These are phyloP conservation scores for Jackrogersella minutella DNA, from an alignment of 495 filamentous ascomycete species.

Conservation along the genomic window DNA sequence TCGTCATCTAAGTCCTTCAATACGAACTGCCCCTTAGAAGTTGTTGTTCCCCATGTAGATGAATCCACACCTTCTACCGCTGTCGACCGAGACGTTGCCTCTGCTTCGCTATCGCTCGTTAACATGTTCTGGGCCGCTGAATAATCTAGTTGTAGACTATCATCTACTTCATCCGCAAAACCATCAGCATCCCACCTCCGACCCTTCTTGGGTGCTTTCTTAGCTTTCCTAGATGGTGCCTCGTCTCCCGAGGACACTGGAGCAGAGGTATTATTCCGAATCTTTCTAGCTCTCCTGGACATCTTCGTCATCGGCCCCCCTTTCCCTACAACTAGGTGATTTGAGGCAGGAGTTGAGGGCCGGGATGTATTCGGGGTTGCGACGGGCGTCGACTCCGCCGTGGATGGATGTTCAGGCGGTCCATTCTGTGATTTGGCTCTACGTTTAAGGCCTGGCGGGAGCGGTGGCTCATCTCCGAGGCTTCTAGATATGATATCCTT, in stretches of 20 bases:
- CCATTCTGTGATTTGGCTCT: slow-evolving; percentile 39
- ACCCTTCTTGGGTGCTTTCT: slow-evolving; percentile 76
- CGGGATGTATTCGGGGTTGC: slow-evolving; percentile 81
- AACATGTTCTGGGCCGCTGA: slow-evolving; percentile 63
- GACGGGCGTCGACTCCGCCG: slow-evolving; percentile 68
- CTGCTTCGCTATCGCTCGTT: slow-evolving; percentile 63
- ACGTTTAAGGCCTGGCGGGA: slow-evolving; percentile 50
- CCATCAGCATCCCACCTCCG: slow-evolving; percentile 93
- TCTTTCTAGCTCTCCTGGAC: slow-evolving; percentile 84
- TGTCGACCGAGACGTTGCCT: slow-evolving; percentile 51
- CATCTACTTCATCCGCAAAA: slow-evolving; percentile 84
- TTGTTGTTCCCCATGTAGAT: slow-evolving; percentile 82
- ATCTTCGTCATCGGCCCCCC: slow-evolving; percentile 73
- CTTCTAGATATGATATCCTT: slow-evolving; percentile 49
- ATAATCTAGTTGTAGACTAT: slow-evolving; percentile 79
- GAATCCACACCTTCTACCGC: slow-evolving; percentile 77
- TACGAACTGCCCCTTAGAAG: slow-evolving; percentile 89
- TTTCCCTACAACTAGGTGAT: slow-evolving; percentile 72
- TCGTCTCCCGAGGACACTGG: slow-evolving; percentile 88
- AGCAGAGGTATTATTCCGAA: slow-evolving; percentile 65
- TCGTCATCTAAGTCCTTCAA: slow-evolving; percentile 92
- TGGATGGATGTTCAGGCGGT: slow-evolving; percentile 55
- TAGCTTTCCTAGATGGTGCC: slow-evolving; percentile 62
- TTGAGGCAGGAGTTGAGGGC: slow-evolving; percentile 73
- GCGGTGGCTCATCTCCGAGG: slow-evolving; percentile 55